phyloP scores from a whole-genome alignment of 2,329 filamentous ascomycete genomes.

The Trichoderma cornu-damae region DNA sequence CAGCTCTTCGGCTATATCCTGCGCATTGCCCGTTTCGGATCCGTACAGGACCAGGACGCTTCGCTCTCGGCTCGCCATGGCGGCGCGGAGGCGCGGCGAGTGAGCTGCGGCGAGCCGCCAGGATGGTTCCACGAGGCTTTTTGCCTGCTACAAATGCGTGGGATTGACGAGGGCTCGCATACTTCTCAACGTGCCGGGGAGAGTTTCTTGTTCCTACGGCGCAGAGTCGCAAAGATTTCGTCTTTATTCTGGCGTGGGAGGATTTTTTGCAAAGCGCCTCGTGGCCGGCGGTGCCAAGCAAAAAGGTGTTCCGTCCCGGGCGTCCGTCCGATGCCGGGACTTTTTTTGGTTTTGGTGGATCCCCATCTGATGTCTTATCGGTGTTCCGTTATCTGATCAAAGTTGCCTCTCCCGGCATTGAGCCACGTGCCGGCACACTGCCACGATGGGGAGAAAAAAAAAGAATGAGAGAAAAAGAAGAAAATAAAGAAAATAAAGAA shows the following conservation, averaged over 20 bases:
- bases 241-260: no score
- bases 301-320: not conserved
- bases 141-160: not conserved
- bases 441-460: not conserved
- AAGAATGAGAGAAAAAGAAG: not conserved
- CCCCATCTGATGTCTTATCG: constrained; percentile 4
- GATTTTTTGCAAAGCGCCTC: not conserved
- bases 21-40: constrained; percentile 90
- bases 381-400: constrained; percentile 6
- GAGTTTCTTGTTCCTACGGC: not conserved
- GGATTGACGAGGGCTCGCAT: not conserved
- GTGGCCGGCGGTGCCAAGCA: not conserved
- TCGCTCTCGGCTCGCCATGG: constrained; percentile 32
- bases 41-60: constrained; percentile 74
- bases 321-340: constrained; percentile 19
- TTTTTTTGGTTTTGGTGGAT: not conserved
- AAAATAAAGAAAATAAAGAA: no score
- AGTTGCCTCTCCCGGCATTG: constrained; percentile 2
- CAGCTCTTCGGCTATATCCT: constrained; percentile 85
- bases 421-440: constrained; percentile 7
- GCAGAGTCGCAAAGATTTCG: not conserved
- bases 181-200: not conserved
- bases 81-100: not conserved
- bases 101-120: not conserved
- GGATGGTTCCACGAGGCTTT: not conserved